Evolutionary conservation across 2,329 filamentous ascomycete species (phyloP), one percentile per base, ranked within the genome.

Genomic region (Tolypocladium paradoxum): DNA sequence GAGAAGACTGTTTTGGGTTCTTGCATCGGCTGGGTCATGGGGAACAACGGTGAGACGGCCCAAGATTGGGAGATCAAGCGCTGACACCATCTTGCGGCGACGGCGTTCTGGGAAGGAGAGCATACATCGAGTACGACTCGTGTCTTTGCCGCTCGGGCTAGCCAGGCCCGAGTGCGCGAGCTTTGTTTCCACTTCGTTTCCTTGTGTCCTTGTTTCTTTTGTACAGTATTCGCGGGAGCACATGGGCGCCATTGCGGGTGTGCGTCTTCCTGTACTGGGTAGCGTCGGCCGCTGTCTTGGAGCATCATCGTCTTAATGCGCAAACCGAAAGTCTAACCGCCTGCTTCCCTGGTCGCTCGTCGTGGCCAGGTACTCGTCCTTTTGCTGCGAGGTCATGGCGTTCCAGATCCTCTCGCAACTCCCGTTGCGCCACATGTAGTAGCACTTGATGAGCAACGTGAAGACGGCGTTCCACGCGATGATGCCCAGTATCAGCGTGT

Each of bases 341-440:
- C 74, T 75, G 53, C 70, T 77, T 8, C 75, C 75, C 50, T 72
- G 66, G 24, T 76, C 70, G 4, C 59, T 68, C 0, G 72, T 76
- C 0, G 65, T 71, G 6, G 59, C 58, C 0, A 68, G 52, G 43
- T 73, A 72, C 1, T 61, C 48, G 0, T 61, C 53, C 50, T 62
- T 61, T 55, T 73, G 59, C 29, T 75, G 73, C 12, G 63, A 61
- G 3, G 64, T 71, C 75, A 82, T 75, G 2, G 63, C 64, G 27
- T 69, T 62, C 78, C 79, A 82, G 36, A 68, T 68, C 20, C 54
- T 56, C 20, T 74, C 74, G 29, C 73, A 68, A 20, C 57, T 61
- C 56, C 65, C 69, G 55, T 83, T 83, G 6, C 75, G 66, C 51
- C 58, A 63, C 1, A 76, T 62, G 57, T 83, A 83, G 59, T 78